These are phyloP conservation scores for Ambrosiella beaveri DNA, from an alignment of 2,329 filamentous ascomycete genomes.

Conservation along the genomic window DNA sequence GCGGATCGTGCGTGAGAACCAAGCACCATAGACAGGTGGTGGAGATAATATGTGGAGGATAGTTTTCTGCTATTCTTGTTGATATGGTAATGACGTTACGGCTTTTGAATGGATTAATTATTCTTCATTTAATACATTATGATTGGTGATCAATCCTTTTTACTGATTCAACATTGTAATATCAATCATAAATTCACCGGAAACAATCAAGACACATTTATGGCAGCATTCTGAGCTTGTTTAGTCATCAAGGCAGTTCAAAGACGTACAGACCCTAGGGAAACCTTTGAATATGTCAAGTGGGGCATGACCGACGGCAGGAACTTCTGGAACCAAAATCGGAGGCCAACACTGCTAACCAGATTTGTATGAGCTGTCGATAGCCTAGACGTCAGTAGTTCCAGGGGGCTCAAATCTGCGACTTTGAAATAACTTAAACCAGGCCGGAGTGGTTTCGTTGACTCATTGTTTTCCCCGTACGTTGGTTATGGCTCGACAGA, in stretches of 20 bases:
- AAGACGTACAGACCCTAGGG: neutral
- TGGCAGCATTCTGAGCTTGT: too few relatives aligned
- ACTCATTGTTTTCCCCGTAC: too few relatives aligned
- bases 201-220: too few relatives aligned
- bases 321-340: neutral
- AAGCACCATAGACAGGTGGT: conserved; percentile 38
- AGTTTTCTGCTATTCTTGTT: neutral
- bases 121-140: too few relatives aligned
- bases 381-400: neutral
- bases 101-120: neutral
- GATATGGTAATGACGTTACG: neutral
- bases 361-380: neutral
- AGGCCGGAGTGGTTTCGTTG: too few relatives aligned
- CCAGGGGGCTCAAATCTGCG: too few relatives aligned
- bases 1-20: conserved; percentile 78
- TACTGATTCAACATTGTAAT: neutral
- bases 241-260: neutral
- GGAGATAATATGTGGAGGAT: neutral
- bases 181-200: too few relatives aligned
- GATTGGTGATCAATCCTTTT: neutral
- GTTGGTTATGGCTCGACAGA: too few relatives aligned
- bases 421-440: too few relatives aligned
- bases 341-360: neutral
- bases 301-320: neutral
- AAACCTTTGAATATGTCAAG: neutral